Evolutionary conservation across 257 asterid genomes (phyloP).

Genomic region (Parsonsia alboflavescens): DNA sequence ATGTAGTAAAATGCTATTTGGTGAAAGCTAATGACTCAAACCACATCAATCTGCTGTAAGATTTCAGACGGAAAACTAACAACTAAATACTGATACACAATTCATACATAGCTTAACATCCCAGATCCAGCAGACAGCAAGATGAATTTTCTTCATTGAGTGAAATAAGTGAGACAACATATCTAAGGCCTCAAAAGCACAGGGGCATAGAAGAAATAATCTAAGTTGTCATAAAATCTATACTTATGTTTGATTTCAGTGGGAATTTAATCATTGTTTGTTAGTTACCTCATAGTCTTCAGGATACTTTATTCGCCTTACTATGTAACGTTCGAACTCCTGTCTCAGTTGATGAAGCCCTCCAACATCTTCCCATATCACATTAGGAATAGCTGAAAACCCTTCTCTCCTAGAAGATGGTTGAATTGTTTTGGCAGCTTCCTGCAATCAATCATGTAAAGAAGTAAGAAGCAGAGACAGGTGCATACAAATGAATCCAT

Average conservation of each 20-base stretch:
- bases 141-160: not conserved
- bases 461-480: not conserved
- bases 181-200: not conserved
- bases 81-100: no score
- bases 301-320: constrained; percentile 61
- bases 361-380: constrained; percentile 88
- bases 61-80: no score
- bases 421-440: constrained; percentile 69
- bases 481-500: not conserved
- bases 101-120: no score
- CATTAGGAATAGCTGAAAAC: constrained; percentile 71
- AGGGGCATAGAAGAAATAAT: not conserved
- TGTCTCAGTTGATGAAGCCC: constrained; percentile 58
- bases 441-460: constrained; percentile 42
- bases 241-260: not conserved
- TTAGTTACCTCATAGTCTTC: constrained; percentile 54
- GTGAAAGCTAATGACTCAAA: no score
- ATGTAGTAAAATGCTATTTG: no score
- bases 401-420: constrained; percentile 88
- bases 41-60: no score
- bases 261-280: constrained; percentile 2
- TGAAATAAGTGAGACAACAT: not conserved
- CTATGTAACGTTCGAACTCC: no score
- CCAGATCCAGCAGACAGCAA: not conserved
- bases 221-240: not conserved